Conservation (phyloP, 257 asterid genomes). For the Ballota nigra region DNA sequence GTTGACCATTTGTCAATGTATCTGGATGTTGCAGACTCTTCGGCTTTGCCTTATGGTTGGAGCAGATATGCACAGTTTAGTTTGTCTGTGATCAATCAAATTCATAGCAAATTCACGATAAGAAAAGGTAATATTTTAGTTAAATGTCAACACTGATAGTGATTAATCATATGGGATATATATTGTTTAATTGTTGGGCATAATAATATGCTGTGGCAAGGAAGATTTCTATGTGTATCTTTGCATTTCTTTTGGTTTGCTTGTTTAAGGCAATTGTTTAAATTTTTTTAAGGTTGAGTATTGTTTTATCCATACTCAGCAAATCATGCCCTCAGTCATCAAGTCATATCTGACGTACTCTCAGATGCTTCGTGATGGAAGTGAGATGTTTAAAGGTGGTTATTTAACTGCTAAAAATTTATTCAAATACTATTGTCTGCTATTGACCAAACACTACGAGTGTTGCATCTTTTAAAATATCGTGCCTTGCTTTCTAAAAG, state of each 20-base stretch:
- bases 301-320: neutral
- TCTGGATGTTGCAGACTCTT: slow-evolving; percentile 77
- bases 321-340: neutral
- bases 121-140: slow-evolving; percentile 52
- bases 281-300: neutral
- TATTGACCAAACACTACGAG: neutral
- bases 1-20: slow-evolving; percentile 82
- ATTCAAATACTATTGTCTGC: neutral
- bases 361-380: neutral
- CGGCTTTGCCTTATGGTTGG: slow-evolving; percentile 78
- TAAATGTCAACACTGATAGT: neutral
- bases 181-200: neutral
- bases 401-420: slow-evolving; percentile 1
- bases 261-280: neutral
- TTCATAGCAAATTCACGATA: slow-evolving; percentile 61
- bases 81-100: slow-evolving; percentile 62
- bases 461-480: slow-evolving; percentile 1
- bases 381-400: neutral
- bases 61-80: slow-evolving; percentile 86
- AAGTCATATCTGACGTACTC: neutral
- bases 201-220: neutral
- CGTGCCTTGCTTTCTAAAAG: neutral
- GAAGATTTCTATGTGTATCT: slow-evolving; percentile 2
- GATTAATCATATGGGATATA: slow-evolving; percentile 12
- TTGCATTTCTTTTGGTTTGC: neutral